phyloP scores from a whole-genome alignment of 352 stramenopile species.

The Aphanomyces euteiches region DNA sequence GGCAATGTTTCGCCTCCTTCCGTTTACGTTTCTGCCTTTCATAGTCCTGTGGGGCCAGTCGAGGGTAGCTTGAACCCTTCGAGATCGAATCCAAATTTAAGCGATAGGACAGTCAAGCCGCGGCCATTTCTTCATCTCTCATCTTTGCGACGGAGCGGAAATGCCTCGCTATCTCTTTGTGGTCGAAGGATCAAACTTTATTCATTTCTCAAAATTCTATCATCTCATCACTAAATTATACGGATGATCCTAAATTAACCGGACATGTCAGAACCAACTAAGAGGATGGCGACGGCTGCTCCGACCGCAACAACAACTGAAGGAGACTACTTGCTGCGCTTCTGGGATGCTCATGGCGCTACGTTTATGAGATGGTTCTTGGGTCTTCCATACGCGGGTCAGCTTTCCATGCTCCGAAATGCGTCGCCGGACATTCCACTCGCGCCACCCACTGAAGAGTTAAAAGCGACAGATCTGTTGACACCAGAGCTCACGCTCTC shows the following conservation, averaged over 20 bases:
- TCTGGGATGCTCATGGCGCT: conserved; percentile 68
- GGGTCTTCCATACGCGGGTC: conserved; percentile 62
- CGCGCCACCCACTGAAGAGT: conserved; percentile 45
- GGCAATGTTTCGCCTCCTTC: too few relatives aligned
- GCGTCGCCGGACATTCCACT: conserved; percentile 71
- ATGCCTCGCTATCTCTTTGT: background rate
- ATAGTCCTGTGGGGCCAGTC: too few relatives aligned
- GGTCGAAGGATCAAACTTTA: background rate
- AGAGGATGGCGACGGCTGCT: background rate
- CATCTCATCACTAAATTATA: background rate
- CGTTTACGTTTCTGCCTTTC: too few relatives aligned
- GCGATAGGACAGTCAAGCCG: too few relatives aligned
- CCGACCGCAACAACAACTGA: conserved; percentile 3
- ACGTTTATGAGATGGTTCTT: conserved; percentile 85
- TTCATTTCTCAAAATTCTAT: background rate
- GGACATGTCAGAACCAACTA: conserved; percentile 1
- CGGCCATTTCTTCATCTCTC: too few relatives aligned
- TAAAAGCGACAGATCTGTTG: conserved; percentile 57
- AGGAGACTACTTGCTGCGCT: conserved; percentile 56
- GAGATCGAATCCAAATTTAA: too few relatives aligned
- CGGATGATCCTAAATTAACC: background rate
- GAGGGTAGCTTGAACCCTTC: too few relatives aligned
- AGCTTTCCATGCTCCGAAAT: conserved; percentile 72
- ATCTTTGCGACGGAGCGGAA: too few relatives aligned
- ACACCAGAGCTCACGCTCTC: conserved; percentile 69